Conservation (phyloP, 108 stramenopile species). For the Cyclotella kingstonii region DNA sequence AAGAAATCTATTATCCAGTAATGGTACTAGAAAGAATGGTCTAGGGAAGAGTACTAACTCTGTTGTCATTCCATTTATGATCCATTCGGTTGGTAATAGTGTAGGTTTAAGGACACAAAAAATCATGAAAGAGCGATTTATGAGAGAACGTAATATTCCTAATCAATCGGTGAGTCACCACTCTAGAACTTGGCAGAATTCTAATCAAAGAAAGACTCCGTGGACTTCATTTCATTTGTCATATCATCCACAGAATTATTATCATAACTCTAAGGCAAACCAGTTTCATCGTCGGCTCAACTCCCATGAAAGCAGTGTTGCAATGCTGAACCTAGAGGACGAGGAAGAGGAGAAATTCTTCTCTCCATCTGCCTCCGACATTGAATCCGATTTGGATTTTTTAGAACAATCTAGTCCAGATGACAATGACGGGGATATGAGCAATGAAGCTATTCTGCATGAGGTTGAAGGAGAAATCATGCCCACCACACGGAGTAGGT, state of each 20-base stretch:
- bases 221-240: neutral
- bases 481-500: neutral
- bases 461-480: neutral
- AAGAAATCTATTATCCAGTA: neutral
- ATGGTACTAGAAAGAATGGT: too few species aligned
- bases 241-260: neutral
- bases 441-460: neutral
- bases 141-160: too few species aligned
- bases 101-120: neutral
- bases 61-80: constrained; percentile 22
- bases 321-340: neutral
- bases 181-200: constrained; percentile 3
- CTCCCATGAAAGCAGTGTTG: neutral
- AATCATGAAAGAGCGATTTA: neutral
- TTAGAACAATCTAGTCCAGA: constrained; percentile 29
- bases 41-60: neutral
- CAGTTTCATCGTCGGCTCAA: constrained; percentile 9
- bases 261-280: constrained; percentile 1
- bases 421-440: neutral
- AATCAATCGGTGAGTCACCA: neutral
- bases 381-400: constrained; percentile 46
- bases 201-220: neutral
- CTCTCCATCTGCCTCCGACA: constrained; percentile 36
- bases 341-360: constrained; percentile 18
- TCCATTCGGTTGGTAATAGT: neutral